Conservation (phyloP, 495 filamentous ascomycete genomes). For the Stereocaulon alpinum region DNA sequence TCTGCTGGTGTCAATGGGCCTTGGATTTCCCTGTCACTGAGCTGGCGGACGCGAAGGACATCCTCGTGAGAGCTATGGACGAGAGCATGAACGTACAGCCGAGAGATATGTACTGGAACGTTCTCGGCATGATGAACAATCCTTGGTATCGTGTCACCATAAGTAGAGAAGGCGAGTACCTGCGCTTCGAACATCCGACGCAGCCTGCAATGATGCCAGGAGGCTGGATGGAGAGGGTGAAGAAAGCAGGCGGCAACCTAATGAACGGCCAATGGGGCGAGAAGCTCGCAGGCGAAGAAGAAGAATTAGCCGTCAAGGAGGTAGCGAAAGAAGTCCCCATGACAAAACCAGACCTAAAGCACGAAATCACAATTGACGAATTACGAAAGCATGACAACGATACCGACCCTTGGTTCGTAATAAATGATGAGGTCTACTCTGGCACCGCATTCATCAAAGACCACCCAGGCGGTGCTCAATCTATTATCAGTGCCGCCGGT, state of each 20-base stretch:
- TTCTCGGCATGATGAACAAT: constrained; percentile 98
- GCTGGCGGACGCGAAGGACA: constrained; percentile 54
- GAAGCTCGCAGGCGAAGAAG: constrained; percentile 48
- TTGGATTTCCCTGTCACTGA: constrained; percentile 56
- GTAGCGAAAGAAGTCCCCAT: constrained; percentile 61
- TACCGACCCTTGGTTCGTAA: constrained; percentile 76
- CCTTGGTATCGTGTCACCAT: constrained; percentile 85
- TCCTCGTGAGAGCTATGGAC: constrained; percentile 85
- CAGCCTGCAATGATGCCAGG: constrained; percentile 69
- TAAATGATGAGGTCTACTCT: constrained; percentile 89
- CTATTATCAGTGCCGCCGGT: constrained; percentile 75
- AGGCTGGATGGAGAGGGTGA: constrained; percentile 96
- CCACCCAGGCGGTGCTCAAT: constrained; percentile 83
- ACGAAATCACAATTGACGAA: constrained; percentile 59
- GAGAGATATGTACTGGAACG: constrained; percentile 93
- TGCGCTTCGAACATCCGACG: constrained; percentile 87
- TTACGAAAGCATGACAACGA: constrained; percentile 57
- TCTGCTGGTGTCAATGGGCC: constrained; percentile 95
- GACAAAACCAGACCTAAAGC: constrained; percentile 58
- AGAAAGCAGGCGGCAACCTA: constrained; percentile 74
- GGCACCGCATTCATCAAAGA: constrained; percentile 73
- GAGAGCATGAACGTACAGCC: constrained; percentile 83
- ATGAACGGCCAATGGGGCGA: constrained; percentile 85
- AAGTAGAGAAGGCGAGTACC: constrained; percentile 50
- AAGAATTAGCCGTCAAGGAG: constrained; percentile 32